Base-by-base conservation (phyloP, 441 rosid species). In the Melastoma candidum region DNA sequence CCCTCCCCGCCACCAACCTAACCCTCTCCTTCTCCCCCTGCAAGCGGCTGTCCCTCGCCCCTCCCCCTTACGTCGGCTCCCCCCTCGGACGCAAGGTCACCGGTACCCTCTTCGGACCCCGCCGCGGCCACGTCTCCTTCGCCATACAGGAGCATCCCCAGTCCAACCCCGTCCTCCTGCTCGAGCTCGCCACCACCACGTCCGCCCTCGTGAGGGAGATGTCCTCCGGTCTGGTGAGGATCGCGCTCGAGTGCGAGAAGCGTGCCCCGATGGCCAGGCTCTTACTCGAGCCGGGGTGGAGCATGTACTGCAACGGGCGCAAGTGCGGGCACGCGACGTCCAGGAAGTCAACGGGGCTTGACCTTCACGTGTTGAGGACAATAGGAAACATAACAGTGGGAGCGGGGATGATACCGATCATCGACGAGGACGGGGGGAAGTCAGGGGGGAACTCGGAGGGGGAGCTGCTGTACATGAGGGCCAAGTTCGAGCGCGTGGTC, bases 391-490 rank as follows among this genome's bases (percentile, higher is more conserved):
- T 61, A 7, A 24, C 65, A n/a, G 44, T 61, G 44, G 65, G 65
- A 3, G 65, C 65, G 3, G 65, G 65, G 53, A 59, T 54, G 1
- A n/a, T 61, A 25, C 65, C 65, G 8, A 56, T 29, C 2, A 48
- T n/a, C 0, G 44, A 41, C 47, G 48, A 27, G 22, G 22, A 17
- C 22, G 22, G 22, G 13, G 27, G 47, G 0, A 17, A 17, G 22
- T 17, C 22, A 17, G 55, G 11, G 12, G 54, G 36, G 11, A 12
- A 12, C 32, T 17, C 58, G 26, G 54, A 22, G 2, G 65, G 65
- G 11, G 65, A 61, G 65, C 52, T 61, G 32, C 48, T 61, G 65
- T 61, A 61, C 59, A 61, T 61, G 65, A 41, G 65, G 59, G 65
- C 65, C 1, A 48, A 53, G 59, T 61, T 61, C 12, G 65, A 61